These are phyloP conservation scores for Tetrapisispora taiwanensis DNA, from an alignment of 805 yeast species.

Conservation along the genomic window DNA sequence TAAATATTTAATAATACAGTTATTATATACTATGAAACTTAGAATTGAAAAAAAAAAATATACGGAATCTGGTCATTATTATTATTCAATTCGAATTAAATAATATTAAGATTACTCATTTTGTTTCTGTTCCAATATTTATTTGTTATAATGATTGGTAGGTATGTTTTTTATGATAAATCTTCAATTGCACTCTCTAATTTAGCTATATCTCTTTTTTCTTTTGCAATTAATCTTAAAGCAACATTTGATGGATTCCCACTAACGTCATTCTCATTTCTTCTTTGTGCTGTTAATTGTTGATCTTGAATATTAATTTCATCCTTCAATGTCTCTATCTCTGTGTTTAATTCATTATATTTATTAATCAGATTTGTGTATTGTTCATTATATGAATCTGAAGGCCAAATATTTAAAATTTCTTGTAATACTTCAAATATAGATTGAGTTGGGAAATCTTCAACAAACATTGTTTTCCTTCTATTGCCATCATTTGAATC, in stretches of 20 bases:
- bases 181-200: slow-evolving; percentile 3
- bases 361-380: slow-evolving; percentile 35
- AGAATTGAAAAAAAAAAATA: neutral
- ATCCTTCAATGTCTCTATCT: slow-evolving; percentile 25
- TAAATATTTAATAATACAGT: too few relatives aligned
- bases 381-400: slow-evolving; percentile 33
- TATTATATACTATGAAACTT: too few relatives aligned
- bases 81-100: too few relatives aligned
- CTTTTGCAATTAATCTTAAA: slow-evolving; percentile 27
- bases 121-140: too few relatives aligned
- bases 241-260: slow-evolving; percentile 17
- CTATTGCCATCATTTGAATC: slow-evolving; percentile 17
- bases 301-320: slow-evolving; percentile 20
- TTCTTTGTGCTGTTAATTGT: slow-evolving; percentile 17
- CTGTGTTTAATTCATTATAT: slow-evolving; percentile 34
- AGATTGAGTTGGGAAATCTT: slow-evolving; percentile 27
- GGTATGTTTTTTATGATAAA: neutral
- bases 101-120: too few relatives aligned
- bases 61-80: too few relatives aligned
- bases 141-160: too few relatives aligned
- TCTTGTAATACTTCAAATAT: slow-evolving; percentile 21
- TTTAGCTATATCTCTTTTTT: slow-evolving; percentile 3
- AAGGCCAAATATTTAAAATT: slow-evolving; percentile 29
- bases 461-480: slow-evolving; percentile 31
- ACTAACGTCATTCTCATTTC: slow-evolving; percentile 4